A percentile compares a stretch with the other conserved stretches of the same genome.
phyloP scores from a whole-genome alignment of 306 rosid species.

The Leucaena leucocephala region DNA sequence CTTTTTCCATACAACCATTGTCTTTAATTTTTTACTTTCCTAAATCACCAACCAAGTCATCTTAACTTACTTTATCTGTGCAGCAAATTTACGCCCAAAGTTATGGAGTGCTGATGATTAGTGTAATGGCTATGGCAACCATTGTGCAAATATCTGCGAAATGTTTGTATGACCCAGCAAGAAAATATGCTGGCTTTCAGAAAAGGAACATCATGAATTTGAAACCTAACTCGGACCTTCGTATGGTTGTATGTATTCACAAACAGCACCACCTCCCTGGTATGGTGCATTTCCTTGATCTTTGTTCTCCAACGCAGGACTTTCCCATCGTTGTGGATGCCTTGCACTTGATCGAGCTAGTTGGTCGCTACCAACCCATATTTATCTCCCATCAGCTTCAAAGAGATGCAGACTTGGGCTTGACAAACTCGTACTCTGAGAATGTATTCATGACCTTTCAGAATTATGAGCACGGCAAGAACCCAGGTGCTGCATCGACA shows the following conservation, averaged over 20 bases:
- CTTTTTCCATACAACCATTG: neutral
- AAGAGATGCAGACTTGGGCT: constrained; percentile 9
- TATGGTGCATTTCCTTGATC: constrained; percentile 41
- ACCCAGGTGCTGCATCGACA: constrained; percentile 10
- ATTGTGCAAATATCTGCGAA: constrained; percentile 46
- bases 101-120: constrained; percentile 25
- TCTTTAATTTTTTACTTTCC: neutral
- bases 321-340: constrained; percentile 45
- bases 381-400: constrained; percentile 50
- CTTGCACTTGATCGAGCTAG: constrained; percentile 55
- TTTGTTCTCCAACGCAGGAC: constrained; percentile 44
- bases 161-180: constrained; percentile 54
- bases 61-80: neutral
- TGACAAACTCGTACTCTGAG: constrained; percentile 48
- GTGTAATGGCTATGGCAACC: constrained; percentile 36
- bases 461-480: constrained; percentile 37
- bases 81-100: constrained; percentile 31
- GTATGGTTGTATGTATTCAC: constrained; percentile 44
- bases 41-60: neutral
- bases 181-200: constrained; percentile 52
- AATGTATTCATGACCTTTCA: constrained; percentile 48
- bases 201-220: constrained; percentile 46
- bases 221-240: constrained; percentile 40
- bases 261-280: constrained; percentile 44
- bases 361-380: constrained; percentile 53